Evolutionary conservation across 2,329 filamentous ascomycete species (phyloP).

Genomic region (Penicillium sp.): DNA sequence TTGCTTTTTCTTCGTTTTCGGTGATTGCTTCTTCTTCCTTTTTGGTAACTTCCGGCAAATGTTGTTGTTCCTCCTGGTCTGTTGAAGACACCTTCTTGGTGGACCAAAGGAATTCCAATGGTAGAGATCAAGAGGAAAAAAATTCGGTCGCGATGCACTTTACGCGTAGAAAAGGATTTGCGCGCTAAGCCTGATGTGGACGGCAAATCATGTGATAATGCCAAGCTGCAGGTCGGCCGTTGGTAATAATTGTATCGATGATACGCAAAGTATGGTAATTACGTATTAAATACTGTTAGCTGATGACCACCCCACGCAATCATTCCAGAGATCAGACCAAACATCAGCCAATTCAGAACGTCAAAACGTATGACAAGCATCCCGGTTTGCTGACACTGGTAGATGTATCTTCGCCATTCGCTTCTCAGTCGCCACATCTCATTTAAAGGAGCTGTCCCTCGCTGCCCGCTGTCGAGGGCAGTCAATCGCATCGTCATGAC

Average conservation of each 20-base stretch:
- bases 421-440: neutral
- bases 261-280: neutral
- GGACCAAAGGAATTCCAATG: neutral
- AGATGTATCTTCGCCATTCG: neutral
- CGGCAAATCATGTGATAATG: neutral
- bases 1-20: too few species aligned
- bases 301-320: neutral
- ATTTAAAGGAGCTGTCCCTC: neutral
- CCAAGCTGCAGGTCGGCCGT: neutral
- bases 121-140: conserved; percentile 14
- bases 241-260: neutral
- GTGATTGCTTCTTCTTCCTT: too few species aligned
- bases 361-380: neutral
- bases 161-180: too few species aligned
- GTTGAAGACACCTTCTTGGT: too few species aligned
- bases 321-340: neutral
- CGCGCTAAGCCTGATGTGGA: conserved; percentile 3
- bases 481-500: conserved; percentile 17
- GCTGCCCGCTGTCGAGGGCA: neutral
- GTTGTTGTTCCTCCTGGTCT: too few species aligned
- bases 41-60: too few species aligned
- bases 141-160: too few species aligned
- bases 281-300: neutral
- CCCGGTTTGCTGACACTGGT: neutral
- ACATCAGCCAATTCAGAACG: neutral